Base-by-base conservation (phyloP, 805 yeast genomes). In the Cyberlindnera nakhonratchasimensis region DNA sequence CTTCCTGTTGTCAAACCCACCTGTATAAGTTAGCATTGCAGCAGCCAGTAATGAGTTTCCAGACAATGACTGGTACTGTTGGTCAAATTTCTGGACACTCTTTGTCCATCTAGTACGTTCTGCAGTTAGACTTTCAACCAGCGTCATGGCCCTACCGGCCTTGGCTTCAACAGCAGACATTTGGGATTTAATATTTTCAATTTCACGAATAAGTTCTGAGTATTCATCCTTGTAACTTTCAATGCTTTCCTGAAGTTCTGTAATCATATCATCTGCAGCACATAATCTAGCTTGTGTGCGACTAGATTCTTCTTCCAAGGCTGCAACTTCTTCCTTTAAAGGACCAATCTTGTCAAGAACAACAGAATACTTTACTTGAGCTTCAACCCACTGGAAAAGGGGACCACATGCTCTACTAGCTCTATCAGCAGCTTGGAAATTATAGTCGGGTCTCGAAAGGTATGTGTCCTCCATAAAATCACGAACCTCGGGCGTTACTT, bases 331-430 rank as follows among this genome's bases (percentile, higher is more conserved):
- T 5, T 68, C 68, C 42, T 80, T 67, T 52, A 91, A 62, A 0
- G 98, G 98, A 1, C 78, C 84, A 20, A 91, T 75, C 38, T 71
- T 74, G 28, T 84, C 83, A 33, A 87, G 64, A 18, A 89, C 83
- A 2, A 75, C 56, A 0, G 91, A 75, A 56, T 83, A 91, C n/a
- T 72, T 67, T n/a, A 89, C 69, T 50, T 91, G 97, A 0, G 98
- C 97, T 40, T 73, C 72, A 0, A 89, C 90, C 98, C 98, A 91
- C 47, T 80, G 81, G 16, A 85, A 57, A 26, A 91, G 65, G 0
- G 98, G 98, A 0, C 96, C 98, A 66, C 97, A 88, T 0, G 97
- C 97, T 56, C 86, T 88, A 61, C 95, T 84, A 5, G 98, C 98
- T 29, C 97, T 69, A 53, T 85, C 77, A 0, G 87, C 96, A 0